phyloP scores from a whole-genome alignment of 2,329 filamentous ascomycete genomes.

The Fusarium luffae region DNA sequence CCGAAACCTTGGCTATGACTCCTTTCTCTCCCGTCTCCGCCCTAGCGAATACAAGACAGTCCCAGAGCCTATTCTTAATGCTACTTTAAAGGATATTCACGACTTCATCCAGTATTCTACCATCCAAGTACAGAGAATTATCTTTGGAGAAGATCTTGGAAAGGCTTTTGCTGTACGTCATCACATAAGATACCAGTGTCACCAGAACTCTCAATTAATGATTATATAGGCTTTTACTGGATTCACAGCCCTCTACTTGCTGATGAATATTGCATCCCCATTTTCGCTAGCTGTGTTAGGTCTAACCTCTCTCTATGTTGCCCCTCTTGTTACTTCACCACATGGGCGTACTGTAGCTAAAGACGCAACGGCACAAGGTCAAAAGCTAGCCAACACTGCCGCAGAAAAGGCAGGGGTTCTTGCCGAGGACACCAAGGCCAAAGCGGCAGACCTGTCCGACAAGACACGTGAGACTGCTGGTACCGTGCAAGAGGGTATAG shows the following conservation, averaged over 20 bases:
- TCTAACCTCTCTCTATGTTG: neutral
- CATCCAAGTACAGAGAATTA: neutral
- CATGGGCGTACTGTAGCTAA: neutral
- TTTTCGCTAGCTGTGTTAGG: neutral
- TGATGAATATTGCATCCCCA: neutral
- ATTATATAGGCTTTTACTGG: neutral
- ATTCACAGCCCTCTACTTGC: neutral
- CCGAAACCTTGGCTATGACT: neutral
- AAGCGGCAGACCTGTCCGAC: neutral
- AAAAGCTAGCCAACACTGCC: neutral
- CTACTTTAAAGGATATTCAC: neutral
- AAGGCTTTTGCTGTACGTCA: neutral
- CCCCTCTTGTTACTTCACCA: neutral
- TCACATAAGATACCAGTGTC: neutral
- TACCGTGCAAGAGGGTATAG: neutral
- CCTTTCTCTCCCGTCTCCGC: neutral
- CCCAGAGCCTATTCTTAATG: neutral
- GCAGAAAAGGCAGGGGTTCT: neutral
- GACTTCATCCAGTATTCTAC: neutral
- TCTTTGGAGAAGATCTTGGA: neutral
- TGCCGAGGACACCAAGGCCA: neutral
- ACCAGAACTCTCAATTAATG: neutral
- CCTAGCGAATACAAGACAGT: neutral
- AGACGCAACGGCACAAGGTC: neutral
- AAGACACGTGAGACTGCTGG: neutral